Evolutionary conservation across 768 basidiomycete genomes (phyloP), one percentile per base, ranked within the genome.

Genomic region (Suillus discolor): DNA sequence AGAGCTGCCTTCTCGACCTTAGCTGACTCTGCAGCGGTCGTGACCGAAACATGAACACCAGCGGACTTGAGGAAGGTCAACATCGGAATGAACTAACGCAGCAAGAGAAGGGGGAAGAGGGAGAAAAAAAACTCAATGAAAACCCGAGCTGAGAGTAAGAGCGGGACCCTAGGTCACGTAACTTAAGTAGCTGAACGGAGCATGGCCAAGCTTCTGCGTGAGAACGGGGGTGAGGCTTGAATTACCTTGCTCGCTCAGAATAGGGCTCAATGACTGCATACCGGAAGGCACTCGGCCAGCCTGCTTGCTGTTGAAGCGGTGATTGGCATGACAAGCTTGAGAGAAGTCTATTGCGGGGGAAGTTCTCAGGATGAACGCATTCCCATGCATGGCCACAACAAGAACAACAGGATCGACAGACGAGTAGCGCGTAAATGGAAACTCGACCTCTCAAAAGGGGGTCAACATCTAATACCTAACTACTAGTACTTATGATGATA

Each of bases 121-220:
- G 49, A 49, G 3, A 54, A 42, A 28, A 47, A 49, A 36, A 41
- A 41, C 47, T 65, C 62, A 41, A 41, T 36, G 15, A 44, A 65
- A 60, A 51, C 31, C 8, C 60, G 63, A 66, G 71, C 57, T 15
- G 18, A 60, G 59, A 28, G 42, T 60, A 42, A 31, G 45, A 49
- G 23, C 59, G 38, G 34, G 28, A 25, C 57, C 73, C 77, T 74
- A 73, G 72, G 41, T 59, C 41, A 75, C 73, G 74, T 75, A 74
- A 73, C 47, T 53, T 25, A 20, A 55, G 66, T 39, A 49, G 25
- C 20, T 34, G 20, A 16, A 44, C 65, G 25, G 39, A 38, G 36
- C 28, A 60, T 47, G 25, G 36, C 28, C 66, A 72, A 54, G 68
- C 68, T 74, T 69, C 57, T 45, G 61, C 74, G 75, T 75, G 75